phyloP scores from a whole-genome alignment of 1,139 yeast genomes.

The Groenewaldozyma sp. region DNA sequence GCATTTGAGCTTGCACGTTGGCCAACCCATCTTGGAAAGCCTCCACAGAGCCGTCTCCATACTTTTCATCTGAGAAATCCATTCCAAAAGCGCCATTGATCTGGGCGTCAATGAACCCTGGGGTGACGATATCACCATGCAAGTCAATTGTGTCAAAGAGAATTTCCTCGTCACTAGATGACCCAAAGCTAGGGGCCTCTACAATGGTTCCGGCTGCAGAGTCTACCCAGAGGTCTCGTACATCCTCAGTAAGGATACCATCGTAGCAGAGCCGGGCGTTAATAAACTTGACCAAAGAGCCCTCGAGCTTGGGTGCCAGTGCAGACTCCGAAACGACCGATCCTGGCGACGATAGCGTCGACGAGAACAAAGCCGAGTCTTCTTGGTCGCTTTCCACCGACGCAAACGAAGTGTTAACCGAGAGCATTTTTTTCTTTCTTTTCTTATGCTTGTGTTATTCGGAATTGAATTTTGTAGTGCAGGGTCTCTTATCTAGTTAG shows the following conservation, averaged over 20 bases:
- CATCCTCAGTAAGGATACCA: conserved; percentile 26
- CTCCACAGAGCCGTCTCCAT: conserved; percentile 30
- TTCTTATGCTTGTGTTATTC: no score
- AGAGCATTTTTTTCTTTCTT: conserved; percentile 2
- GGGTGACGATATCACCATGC: conserved; percentile 42
- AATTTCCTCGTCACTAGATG: conserved; percentile 9
- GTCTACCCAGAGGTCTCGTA: conserved; percentile 41
- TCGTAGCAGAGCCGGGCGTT: conserved; percentile 47
- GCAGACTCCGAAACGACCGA: conserved; percentile 14
- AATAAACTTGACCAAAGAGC: conserved; percentile 30
- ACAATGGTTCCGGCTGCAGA: conserved; percentile 38
- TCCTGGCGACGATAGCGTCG: conserved; percentile 12
- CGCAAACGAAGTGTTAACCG: conserved; percentile 3
- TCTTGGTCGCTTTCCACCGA: conserved; percentile 10
- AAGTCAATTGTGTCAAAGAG: conserved; percentile 35
- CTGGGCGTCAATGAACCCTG: conserved; percentile 55
- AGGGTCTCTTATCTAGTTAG: no score
- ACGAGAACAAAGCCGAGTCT: conserved; percentile 11
- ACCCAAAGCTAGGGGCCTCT: conserved; percentile 19
- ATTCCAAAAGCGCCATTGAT: conserved; percentile 55
- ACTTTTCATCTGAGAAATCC: conserved; percentile 40
- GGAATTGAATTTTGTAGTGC: no score
- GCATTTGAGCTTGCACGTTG: conserved; percentile 25
- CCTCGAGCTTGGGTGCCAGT: conserved; percentile 7
- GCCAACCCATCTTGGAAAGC: conserved; percentile 22